These are phyloP conservation scores for Fusarium ramigenum DNA, from an alignment of 2,329 filamentous ascomycete genomes.

Conservation along the genomic window DNA sequence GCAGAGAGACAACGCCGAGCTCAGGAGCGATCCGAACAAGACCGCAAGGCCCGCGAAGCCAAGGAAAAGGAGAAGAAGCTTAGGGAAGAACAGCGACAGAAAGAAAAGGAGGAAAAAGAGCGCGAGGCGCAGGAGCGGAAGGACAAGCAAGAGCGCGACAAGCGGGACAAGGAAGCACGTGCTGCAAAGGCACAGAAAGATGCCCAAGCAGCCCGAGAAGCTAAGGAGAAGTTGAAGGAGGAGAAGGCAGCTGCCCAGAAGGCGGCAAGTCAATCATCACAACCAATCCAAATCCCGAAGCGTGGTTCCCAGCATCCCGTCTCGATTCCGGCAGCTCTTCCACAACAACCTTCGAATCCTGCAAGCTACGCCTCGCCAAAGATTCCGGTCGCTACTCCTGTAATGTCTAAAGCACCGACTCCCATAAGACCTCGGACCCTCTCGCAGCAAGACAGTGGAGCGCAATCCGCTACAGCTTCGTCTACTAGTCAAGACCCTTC, in stretches of 20 bases:
- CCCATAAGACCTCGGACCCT: conserved; percentile 79
- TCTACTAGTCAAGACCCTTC: conserved; percentile 66
- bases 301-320: conserved; percentile 50
- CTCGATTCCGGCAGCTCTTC: conserved; percentile 60
- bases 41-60: conserved; percentile 75
- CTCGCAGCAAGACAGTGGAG: conserved; percentile 80
- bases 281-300: conserved; percentile 51
- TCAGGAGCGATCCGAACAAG: conserved; percentile 85
- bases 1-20: conserved; percentile 81
- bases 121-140: conserved; percentile 73
- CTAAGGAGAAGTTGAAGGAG: conserved; percentile 74
- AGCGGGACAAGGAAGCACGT: conserved; percentile 67
- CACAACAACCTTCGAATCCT: conserved; percentile 67
- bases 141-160: conserved; percentile 70
- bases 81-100: conserved; percentile 83
- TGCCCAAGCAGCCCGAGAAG: conserved; percentile 58
- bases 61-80: conserved; percentile 81
- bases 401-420: conserved; percentile 82
- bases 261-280: conserved; percentile 52
- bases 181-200: conserved; percentile 70
- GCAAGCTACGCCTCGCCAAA: conserved; percentile 79
- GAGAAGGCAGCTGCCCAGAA: conserved; percentile 53
- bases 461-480: conserved; percentile 61
- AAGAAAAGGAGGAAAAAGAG: conserved; percentile 78
- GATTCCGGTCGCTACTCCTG: conserved; percentile 80